These are phyloP conservation scores for Climacium dendroides DNA, from an alignment of 225 moss, liverwort and hornwort genomes.

Conservation along the genomic window DNA sequence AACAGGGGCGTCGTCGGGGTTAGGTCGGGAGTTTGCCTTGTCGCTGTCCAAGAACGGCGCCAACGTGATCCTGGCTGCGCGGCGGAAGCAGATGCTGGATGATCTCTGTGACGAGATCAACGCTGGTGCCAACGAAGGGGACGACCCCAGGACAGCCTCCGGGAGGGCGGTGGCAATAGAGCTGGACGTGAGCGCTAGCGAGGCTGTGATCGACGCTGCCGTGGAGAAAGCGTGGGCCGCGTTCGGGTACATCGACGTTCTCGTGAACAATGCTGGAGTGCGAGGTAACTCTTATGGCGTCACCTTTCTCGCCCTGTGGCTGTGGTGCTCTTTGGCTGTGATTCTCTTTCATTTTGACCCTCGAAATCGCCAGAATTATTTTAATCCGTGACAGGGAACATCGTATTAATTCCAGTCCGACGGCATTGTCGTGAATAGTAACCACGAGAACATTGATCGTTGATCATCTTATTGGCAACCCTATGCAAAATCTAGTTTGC, in stretches of 20 bases:
- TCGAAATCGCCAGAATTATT: background rate
- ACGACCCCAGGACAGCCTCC: background rate
- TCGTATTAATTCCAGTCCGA: background rate
- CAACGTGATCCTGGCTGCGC: constrained; percentile 48
- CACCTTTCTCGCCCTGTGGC: background rate
- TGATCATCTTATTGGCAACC: background rate
- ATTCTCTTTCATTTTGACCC: background rate
- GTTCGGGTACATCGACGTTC: constrained; percentile 57
- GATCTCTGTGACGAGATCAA: constrained; percentile 60
- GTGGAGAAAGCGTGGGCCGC: constrained; percentile 68
- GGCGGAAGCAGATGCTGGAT: constrained; percentile 45
- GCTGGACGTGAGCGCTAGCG: constrained; percentile 65
- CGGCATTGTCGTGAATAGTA: background rate
- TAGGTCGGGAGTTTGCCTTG: constrained; percentile 56
- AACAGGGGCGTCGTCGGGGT: constrained; percentile 86
- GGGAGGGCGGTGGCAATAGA: constrained; percentile 42
- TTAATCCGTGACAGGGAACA: background rate
- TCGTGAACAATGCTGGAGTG: constrained; percentile 75
- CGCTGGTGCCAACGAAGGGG: background rate
- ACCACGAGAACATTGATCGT: background rate
- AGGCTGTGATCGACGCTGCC: constrained; percentile 37
- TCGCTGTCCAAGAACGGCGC: constrained; percentile 44
- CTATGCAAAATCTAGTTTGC: background rate
- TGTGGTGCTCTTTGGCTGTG: background rate
- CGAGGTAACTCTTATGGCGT: constrained; percentile 23